Conservation (phyloP, 306 rosid genomes). For the Castanea mollissima region DNA sequence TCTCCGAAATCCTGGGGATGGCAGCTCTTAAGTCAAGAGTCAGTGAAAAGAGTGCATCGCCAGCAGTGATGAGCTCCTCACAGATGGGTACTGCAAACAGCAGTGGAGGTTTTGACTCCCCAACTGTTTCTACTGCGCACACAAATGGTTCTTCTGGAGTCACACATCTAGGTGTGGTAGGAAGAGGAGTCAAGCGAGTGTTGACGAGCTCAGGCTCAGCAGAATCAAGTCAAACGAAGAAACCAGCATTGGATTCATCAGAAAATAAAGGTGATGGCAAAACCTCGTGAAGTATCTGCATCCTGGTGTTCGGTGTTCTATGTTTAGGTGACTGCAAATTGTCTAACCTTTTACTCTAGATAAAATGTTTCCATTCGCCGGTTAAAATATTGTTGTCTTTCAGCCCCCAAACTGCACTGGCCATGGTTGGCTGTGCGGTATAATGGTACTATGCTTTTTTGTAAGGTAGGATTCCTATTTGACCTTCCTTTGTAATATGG, state of each 20-base stretch:
- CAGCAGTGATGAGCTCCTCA: conserved; percentile 49
- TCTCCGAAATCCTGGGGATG: conserved; percentile 68
- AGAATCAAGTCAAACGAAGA: conserved; percentile 58
- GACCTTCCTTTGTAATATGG: background rate
- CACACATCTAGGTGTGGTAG: conserved; percentile 95
- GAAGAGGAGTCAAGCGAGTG: conserved; percentile 93
- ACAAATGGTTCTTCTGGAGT: conserved; percentile 72
- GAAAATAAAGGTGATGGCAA: conserved; percentile 57
- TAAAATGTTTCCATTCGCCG: background rate
- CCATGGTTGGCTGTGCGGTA: background rate
- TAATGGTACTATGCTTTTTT: background rate
- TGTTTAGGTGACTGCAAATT: conserved; percentile 12
- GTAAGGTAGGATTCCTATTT: background rate
- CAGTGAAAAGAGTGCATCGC: conserved; percentile 40
- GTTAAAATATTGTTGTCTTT: background rate
- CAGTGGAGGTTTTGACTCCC: conserved; percentile 73
- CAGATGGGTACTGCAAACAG: conserved; percentile 55
- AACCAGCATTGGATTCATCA: conserved; percentile 54
- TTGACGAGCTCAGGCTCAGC: conserved; percentile 36
- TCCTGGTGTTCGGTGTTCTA: conserved; percentile 6
- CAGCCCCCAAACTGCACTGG: background rate
- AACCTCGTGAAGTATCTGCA: conserved; percentile 37
- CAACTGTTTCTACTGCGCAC: conserved; percentile 81
- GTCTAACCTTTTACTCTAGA: background rate
- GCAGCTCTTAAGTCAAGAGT: conserved; percentile 55